These are phyloP conservation scores for Plasmopara halstedii DNA, from an alignment of 352 stramenopile genomes.

Conservation along the genomic window DNA sequence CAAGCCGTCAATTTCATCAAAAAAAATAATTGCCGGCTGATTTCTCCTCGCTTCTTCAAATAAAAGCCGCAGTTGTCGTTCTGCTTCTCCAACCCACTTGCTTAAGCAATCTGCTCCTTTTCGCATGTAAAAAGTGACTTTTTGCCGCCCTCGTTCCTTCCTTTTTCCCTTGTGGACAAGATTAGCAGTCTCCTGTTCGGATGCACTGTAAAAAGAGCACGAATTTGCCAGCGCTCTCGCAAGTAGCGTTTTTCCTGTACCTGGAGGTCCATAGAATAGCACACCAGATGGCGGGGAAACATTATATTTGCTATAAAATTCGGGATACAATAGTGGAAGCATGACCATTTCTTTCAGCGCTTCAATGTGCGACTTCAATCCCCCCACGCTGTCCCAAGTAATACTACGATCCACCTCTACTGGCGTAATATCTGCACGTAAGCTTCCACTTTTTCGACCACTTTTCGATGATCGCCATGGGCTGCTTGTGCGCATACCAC, in stretches of 20 bases:
- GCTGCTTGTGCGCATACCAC: conserved; percentile 54
- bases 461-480: conserved; percentile 20
- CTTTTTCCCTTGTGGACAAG: conserved; percentile 1
- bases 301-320: conserved; percentile 89
- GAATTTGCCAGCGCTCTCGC: conserved; percentile 86
- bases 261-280: conserved; percentile 86
- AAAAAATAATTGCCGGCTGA: conserved; percentile 93
- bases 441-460: conserved; percentile 29
- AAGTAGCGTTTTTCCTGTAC: conserved; percentile 90
- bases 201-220: conserved; percentile 36
- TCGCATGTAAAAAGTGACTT: conserved; percentile 92
- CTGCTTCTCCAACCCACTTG: conserved; percentile 91
- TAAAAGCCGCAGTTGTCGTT: conserved; percentile 84
- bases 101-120: conserved; percentile 88
- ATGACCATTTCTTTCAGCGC: conserved; percentile 93
- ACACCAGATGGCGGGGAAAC: conserved; percentile 78
- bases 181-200: conserved; percentile 4
- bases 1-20: conserved; percentile 92
- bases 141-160: conserved; percentile 24
- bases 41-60: conserved; percentile 89
- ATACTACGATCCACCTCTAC: conserved; percentile 78
- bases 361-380: conserved; percentile 78
- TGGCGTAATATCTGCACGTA: conserved; percentile 70
- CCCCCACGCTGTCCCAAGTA: conserved; percentile 82
- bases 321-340: conserved; percentile 88